Evolutionary conservation across 805 yeast genomes (phyloP).

Genomic region (Wickerhamiella domercqiae): DNA sequence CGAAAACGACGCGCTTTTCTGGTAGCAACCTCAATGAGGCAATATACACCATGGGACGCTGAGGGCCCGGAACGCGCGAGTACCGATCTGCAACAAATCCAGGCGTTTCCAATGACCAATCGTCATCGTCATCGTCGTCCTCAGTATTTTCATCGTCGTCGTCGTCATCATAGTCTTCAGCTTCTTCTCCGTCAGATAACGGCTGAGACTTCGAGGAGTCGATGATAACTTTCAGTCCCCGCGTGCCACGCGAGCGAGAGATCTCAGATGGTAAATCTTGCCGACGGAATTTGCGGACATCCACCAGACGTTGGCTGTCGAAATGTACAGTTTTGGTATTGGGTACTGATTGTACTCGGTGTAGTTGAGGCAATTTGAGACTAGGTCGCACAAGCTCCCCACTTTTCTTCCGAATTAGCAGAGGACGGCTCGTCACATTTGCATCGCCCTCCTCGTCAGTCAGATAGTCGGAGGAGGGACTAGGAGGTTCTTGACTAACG

Average conservation of each 20-base stretch:
- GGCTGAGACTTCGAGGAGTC: conserved; percentile 2
- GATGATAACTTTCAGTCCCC: no score
- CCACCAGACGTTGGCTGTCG: conserved; percentile 35
- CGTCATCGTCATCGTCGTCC: conserved; percentile 12
- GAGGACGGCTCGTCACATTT: no score
- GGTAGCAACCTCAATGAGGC: conserved; percentile 47
- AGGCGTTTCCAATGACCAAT: conserved; percentile 12
- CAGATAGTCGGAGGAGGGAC: no score
- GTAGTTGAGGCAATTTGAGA: conserved; percentile 33
- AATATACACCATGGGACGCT: conserved; percentile 36
- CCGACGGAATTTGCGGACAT: conserved; percentile 57
- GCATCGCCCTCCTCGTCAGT: no score
- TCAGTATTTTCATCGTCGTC: conserved; percentile 20
- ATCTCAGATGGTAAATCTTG: conserved; percentile 67
- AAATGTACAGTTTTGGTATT: conserved; percentile 57
- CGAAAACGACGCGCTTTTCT: conserved; percentile 45
- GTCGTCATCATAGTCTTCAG: conserved; percentile 25
- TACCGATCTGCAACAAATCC: conserved; percentile 12
- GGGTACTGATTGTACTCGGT: conserved; percentile 25
- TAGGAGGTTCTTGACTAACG: no score
- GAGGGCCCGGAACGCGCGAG: conserved; percentile 10
- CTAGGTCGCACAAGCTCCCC: conserved; percentile 79
- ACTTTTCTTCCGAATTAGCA: conserved; percentile 61
- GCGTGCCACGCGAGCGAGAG: conserved; percentile 20
- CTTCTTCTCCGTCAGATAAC: conserved; percentile 24